A percentile compares a stretch with the other conserved stretches of the same genome.
Conservation (phyloP, 495 filamentous ascomycete species). For the Neurospora pannonica region DNA sequence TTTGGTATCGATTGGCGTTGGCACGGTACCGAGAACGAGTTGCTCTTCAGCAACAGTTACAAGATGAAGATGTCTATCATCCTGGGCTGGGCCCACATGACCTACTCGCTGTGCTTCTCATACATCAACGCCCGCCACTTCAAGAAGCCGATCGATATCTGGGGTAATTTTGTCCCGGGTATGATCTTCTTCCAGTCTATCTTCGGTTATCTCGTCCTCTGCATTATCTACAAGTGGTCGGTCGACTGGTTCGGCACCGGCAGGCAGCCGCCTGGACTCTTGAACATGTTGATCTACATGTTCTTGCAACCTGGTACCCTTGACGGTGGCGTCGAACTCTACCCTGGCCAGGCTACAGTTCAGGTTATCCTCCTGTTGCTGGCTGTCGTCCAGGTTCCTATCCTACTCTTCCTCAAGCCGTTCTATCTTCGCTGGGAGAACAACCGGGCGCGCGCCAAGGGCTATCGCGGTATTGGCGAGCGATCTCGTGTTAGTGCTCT, state of each 20-base stretch:
- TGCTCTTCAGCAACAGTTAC: conserved; percentile 93
- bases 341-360: conserved; percentile 60
- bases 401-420: conserved; percentile 90
- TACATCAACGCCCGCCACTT: conserved; percentile 91
- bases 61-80: conserved; percentile 99
- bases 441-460: conserved; percentile 74
- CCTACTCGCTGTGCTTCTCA: conserved; percentile 87
- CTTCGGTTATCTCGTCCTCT: conserved; percentile 91
- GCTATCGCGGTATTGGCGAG: conserved; percentile 89
- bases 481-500: conserved; percentile 75
- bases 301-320: conserved; percentile 80
- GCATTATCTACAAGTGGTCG: conserved; percentile 94
- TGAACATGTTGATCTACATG: conserved; percentile 99
- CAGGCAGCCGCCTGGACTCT: conserved; percentile 66
- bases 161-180: conserved; percentile 91
- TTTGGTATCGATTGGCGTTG: conserved; percentile 96
- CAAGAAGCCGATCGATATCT: conserved; percentile 86
- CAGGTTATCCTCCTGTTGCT: conserved; percentile 76
- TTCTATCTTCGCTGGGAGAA: conserved; percentile 88
- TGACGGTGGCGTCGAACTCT: conserved; percentile 54
- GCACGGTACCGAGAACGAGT: conserved; percentile 88
- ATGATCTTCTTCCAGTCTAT: conserved; percentile 99
- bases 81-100: conserved; percentile 96
- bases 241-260: conserved; percentile 69
- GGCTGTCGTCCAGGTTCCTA: conserved; percentile 75